Evolutionary conservation across 2,329 filamentous ascomycete species (phyloP).

Genomic region (Monilinia aucupariae): DNA sequence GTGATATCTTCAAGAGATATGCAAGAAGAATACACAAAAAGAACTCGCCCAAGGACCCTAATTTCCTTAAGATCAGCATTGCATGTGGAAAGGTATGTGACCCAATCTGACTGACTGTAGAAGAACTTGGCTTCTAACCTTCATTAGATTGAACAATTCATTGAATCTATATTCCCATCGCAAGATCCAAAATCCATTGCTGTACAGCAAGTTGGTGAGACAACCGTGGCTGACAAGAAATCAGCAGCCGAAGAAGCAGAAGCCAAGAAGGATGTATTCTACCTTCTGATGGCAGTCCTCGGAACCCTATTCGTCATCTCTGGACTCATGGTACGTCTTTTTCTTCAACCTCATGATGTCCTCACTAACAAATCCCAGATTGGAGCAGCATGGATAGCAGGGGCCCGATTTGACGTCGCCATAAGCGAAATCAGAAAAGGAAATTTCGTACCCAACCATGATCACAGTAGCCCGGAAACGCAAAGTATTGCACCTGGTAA

Average conservation of each 20-base stretch:
- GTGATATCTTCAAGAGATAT: constrained; percentile 75
- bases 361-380: constrained; percentile 50
- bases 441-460: constrained; percentile 37
- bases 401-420: constrained; percentile 74
- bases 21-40: constrained; percentile 80
- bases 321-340: constrained; percentile 63
- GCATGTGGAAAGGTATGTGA: constrained; percentile 72
- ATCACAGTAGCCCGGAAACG: constrained; percentile 22
- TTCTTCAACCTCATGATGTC: constrained; percentile 19
- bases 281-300: constrained; percentile 63
- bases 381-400: constrained; percentile 69
- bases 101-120: constrained; percentile 1
- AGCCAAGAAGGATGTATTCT: constrained; percentile 49
- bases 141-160: constrained; percentile 73
- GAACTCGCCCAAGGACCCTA: constrained; percentile 89
- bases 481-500: constrained; percentile 31
- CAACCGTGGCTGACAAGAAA: constrained; percentile 36
- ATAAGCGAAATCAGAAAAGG: constrained; percentile 48
- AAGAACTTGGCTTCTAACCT: constrained; percentile 40
- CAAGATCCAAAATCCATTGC: constrained; percentile 63
- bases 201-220: constrained; percentile 33
- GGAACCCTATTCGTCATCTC: constrained; percentile 67
- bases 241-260: constrained; percentile 50
- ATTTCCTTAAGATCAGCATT: constrained; percentile 85
- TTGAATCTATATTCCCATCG: constrained; percentile 84